These are phyloP conservation scores for Neospermospora avenae DNA, from an alignment of 2,329 filamentous ascomycete species.

Conservation along the genomic window DNA sequence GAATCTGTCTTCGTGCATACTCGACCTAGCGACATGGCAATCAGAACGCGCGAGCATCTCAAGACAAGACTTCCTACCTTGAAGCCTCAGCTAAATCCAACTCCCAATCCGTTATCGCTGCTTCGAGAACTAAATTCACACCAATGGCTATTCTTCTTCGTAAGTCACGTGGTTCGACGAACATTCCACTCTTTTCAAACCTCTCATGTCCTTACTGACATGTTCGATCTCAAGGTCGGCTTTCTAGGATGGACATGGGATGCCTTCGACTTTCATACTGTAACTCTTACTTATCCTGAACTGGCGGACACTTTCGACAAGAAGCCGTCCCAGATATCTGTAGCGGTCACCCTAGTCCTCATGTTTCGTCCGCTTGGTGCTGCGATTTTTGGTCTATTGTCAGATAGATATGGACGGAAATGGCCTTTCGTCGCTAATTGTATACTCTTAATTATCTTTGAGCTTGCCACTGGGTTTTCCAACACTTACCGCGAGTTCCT, in stretches of 20 bases:
- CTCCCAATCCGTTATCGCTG: conserved; percentile 69
- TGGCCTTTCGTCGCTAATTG: conserved; percentile 79
- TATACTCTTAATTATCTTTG: conserved; percentile 66
- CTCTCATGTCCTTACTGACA: not conserved
- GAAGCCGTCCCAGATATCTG: conserved; percentile 59
- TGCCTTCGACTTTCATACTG: conserved; percentile 79
- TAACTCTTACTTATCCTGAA: conserved; percentile 75
- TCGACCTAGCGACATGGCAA: not conserved
- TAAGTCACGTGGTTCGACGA: conserved; percentile 34
- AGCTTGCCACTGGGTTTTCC: conserved; percentile 73
- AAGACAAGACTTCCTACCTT: conserved; percentile 52
- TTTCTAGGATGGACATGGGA: conserved; percentile 77
- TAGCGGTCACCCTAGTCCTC: conserved; percentile 65
- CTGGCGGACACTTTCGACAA: conserved; percentile 55
- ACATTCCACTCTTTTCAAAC: no score
- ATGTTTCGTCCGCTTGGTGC: conserved; percentile 74
- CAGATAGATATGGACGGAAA: conserved; percentile 77
- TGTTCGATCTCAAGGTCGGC: conserved; percentile 41
- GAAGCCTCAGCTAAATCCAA: conserved; percentile 56
- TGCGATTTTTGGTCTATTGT: conserved; percentile 70
- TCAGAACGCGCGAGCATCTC: conserved; percentile 37
- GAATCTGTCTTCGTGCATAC: not conserved
- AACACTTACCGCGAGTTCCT: conserved; percentile 65
- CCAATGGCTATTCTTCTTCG: conserved; percentile 74
- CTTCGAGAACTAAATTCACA: conserved; percentile 59